A percentile compares a stretch with the other conserved stretches of the same genome.
phyloP scores from a whole-genome alignment of 129 eudicot genomes.

The Arctium lappa region DNA sequence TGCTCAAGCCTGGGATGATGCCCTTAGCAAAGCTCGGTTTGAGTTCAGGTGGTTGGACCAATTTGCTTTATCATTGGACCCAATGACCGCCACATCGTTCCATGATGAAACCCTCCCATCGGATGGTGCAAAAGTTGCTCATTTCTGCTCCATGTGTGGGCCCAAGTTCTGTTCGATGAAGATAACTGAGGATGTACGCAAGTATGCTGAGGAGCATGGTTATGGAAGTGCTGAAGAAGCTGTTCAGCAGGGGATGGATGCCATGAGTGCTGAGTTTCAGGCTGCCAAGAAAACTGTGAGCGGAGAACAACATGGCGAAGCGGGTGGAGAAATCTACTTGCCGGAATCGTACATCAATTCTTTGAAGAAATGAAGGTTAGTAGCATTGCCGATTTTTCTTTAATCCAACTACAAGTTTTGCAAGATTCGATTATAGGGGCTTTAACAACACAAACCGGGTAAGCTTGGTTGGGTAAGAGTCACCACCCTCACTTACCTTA shows the following conservation, averaged over 20 bases:
- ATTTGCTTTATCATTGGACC: slow-evolving; percentile 91
- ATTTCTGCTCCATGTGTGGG: slow-evolving; percentile 99
- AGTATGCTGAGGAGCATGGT: slow-evolving; percentile 98
- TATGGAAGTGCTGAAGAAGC: slow-evolving; percentile 98
- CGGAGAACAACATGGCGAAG: slow-evolving; percentile 98
- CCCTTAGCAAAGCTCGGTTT: slow-evolving; percentile 92
- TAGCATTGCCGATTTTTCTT: neutral
- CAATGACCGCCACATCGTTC: slow-evolving; percentile 91
- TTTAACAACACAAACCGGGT: neutral
- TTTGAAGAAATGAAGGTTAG: slow-evolving; percentile 57
- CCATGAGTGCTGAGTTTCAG: slow-evolving; percentile 90
- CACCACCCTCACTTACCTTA: too few relatives aligned
- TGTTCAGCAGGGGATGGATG: slow-evolving; percentile 89
- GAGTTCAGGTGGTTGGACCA: slow-evolving; percentile 99
- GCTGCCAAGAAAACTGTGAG: slow-evolving; percentile 93
- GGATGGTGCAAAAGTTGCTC: slow-evolving; percentile 98
- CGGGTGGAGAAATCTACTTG: slow-evolving; percentile 95
- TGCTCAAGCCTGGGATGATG: slow-evolving; percentile 98
- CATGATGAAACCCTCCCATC: slow-evolving; percentile 94
- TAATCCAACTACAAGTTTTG: neutral
- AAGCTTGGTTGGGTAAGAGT: too few relatives aligned
- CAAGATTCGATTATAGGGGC: neutral
- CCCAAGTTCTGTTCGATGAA: slow-evolving; percentile 99
- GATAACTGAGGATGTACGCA: slow-evolving; percentile 96
- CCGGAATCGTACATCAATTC: slow-evolving; percentile 70